A percentile compares a stretch with the other conserved stretches of the same genome.
Evolutionary conservation across 768 basidiomycete species (phyloP).

Genomic region (Royoungia palumana): DNA sequence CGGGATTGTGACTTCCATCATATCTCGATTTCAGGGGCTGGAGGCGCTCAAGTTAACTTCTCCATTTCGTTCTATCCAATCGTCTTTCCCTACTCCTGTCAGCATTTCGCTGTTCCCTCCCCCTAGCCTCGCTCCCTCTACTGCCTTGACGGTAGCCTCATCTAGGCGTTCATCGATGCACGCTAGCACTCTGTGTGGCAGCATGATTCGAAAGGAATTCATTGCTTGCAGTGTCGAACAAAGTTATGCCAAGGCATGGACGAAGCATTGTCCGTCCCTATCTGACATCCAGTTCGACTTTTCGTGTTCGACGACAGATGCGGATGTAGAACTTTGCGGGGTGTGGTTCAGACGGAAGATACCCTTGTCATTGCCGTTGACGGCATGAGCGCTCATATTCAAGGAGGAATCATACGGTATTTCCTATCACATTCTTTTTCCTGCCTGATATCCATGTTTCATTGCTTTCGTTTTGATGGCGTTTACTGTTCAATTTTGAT

Average conservation of each 20-base stretch:
- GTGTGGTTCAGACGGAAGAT: constrained; percentile 30
- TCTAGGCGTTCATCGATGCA: not conserved
- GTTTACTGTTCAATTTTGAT: no score
- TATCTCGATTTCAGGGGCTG: constrained; percentile 30
- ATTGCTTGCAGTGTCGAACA: constrained; percentile 26
- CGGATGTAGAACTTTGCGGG: constrained; percentile 29
- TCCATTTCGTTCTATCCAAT: constrained; percentile 28
- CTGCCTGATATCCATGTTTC: no score
- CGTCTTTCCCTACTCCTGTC: constrained; percentile 10
- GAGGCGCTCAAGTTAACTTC: constrained; percentile 30
- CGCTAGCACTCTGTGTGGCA: not conserved
- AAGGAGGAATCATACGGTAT: not conserved
- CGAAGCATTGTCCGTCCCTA: constrained; percentile 25
- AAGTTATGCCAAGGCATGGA: constrained; percentile 28
- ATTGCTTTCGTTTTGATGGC: no score
- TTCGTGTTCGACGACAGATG: constrained; percentile 24
- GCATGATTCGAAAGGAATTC: constrained; percentile 23
- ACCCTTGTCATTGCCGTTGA: not conserved
- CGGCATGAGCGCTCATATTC: not conserved
- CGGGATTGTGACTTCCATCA: constrained; percentile 28
- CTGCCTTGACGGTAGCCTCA: not conserved
- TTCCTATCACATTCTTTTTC: no score
- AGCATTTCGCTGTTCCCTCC: constrained; percentile 1
- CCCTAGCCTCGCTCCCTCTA: constrained; percentile 7
- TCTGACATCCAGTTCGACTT: constrained; percentile 30